Conservation (phyloP, 2,329 filamentous ascomycete genomes). For the Exophiala spinifera region DNA sequence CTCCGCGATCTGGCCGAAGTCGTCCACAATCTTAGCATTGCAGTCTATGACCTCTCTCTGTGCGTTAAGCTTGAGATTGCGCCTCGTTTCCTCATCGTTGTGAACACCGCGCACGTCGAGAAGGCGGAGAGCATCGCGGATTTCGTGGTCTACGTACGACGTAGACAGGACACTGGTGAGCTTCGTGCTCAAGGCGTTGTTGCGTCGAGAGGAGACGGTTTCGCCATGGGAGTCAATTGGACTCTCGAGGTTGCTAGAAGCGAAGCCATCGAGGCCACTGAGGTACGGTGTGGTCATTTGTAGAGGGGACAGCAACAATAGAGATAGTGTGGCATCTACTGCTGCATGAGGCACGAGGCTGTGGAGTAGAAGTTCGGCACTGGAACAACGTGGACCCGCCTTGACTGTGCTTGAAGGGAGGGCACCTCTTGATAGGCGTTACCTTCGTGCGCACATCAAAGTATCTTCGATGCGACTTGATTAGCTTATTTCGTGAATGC, state of each 20-base stretch:
- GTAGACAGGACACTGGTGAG: constrained; percentile 82
- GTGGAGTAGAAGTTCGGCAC: constrained; percentile 1
- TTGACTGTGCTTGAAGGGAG: too few relatives aligned
- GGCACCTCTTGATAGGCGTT: too few relatives aligned
- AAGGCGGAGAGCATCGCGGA: constrained; percentile 76
- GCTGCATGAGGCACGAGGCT: not conserved
- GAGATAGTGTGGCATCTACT: not conserved
- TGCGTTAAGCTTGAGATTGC: constrained; percentile 60
- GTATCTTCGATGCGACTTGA: too few relatives aligned
- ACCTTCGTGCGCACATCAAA: too few relatives aligned
- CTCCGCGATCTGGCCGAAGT: constrained; percentile 85
- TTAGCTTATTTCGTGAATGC: too few relatives aligned
- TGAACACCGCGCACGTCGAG: constrained; percentile 68
- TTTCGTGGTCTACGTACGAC: constrained; percentile 89
- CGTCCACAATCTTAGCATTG: constrained; percentile 82
- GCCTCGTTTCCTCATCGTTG: constrained; percentile 74
- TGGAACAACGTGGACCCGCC: not conserved
- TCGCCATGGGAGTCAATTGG: constrained; percentile 10
- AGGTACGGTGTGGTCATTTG: constrained; percentile 16
- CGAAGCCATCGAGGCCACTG: constrained; percentile 12
- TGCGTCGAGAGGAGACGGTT: constrained; percentile 13
- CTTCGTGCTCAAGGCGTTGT: constrained; percentile 72
- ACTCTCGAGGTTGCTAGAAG: constrained; percentile 11
- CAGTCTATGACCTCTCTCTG: constrained; percentile 91
- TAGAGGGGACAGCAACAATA: not conserved